Evolutionary conservation across 2,329 filamentous ascomycete genomes (phyloP).

Genomic region (Massarina eburnea): DNA sequence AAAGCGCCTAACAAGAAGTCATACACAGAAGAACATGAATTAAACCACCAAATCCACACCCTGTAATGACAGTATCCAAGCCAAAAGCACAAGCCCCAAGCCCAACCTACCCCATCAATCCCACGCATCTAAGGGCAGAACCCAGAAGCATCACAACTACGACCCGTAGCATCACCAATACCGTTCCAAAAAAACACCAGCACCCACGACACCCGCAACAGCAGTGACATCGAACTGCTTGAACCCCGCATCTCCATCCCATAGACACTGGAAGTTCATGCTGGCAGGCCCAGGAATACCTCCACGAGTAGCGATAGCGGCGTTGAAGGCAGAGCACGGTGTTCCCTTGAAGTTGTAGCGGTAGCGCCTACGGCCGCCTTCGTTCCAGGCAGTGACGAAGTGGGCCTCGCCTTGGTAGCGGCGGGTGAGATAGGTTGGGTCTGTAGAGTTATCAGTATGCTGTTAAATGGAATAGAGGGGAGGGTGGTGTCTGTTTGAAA

Average conservation of each 20-base stretch:
- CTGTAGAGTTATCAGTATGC: neutral
- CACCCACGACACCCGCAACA: constrained; percentile 2
- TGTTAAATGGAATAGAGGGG: neutral
- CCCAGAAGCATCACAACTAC: constrained; percentile 1
- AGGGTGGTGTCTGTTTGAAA: too few species aligned
- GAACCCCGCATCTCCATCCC: neutral
- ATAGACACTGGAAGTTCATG: constrained; percentile 4
- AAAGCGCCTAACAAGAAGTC: neutral
- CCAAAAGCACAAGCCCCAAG: neutral
- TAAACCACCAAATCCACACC: neutral
- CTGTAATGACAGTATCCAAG: neutral
- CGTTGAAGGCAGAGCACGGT: neutral
- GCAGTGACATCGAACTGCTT: neutral
- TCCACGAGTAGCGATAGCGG: neutral
- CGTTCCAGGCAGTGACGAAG: neutral
- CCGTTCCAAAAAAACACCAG: neutral
- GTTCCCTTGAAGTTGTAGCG: constrained; percentile 1
- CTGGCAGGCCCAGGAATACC: constrained; percentile 1
- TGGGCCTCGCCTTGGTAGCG: constrained; percentile 1
- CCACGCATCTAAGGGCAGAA: neutral
- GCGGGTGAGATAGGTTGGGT: neutral
- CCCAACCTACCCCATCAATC: neutral
- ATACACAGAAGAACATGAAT: neutral
- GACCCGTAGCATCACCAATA: neutral
- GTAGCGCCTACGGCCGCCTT: constrained; percentile 1